Evolutionary conservation across 2,329 filamentous ascomycete genomes (phyloP).

Genomic region (Beauveria sp.): DNA sequence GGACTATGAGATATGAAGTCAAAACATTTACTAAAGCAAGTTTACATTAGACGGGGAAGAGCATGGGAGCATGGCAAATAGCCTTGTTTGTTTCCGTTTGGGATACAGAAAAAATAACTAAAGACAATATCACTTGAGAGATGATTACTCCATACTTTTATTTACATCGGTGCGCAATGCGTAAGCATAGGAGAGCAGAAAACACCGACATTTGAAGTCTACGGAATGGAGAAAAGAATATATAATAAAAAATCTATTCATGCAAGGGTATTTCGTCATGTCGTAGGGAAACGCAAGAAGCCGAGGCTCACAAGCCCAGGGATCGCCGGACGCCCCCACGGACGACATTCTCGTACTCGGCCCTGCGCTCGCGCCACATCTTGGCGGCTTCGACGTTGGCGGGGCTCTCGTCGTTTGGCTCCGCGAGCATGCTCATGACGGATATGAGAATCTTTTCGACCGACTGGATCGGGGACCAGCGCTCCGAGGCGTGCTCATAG

Average conservation of each 20-base stretch:
- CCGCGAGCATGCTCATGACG: constrained; percentile 97
- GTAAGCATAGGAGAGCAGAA: too few species aligned
- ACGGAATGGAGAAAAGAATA: too few species aligned
- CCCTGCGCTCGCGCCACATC: constrained; percentile 83
- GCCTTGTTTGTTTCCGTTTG: too few species aligned
- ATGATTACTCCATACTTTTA: too few species aligned
- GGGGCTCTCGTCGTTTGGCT: constrained; percentile 94
- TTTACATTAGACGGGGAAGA: constrained; percentile 4
- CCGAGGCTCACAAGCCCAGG: constrained; percentile 55
- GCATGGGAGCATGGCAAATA: not conserved
- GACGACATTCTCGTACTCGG: constrained; percentile 81
- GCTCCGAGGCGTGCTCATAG: constrained; percentile 92
- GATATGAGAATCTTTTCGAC: constrained; percentile 96
- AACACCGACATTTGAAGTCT: too few species aligned
- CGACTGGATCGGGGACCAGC: constrained; percentile 94
- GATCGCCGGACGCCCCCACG: constrained; percentile 72
- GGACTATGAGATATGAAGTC: constrained; percentile 38
- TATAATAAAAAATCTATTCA: not conserved
- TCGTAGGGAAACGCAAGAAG: not conserved
- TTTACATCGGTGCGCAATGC: too few species aligned
- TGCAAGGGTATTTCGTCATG: not conserved
- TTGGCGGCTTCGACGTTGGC: constrained; percentile 94
- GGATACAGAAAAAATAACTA: too few species aligned
- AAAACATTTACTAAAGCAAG: not conserved
- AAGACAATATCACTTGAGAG: too few species aligned